phyloP scores from a whole-genome alignment of 2,329 filamentous ascomycete genomes.

The Alternaria sp. region DNA sequence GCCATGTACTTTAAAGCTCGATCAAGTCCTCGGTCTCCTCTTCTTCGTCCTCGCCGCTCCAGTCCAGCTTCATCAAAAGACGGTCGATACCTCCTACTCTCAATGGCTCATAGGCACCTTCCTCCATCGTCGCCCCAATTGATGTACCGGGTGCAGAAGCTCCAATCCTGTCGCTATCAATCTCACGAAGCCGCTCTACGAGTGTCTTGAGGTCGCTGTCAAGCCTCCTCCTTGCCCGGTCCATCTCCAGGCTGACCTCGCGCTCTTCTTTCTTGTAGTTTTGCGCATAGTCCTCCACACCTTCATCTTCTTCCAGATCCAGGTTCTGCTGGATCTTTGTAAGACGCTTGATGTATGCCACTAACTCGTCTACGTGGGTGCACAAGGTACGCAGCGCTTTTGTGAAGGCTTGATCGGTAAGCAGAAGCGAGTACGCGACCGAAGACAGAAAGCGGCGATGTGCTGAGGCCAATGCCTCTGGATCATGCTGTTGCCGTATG shows the following conservation, averaged over 20 bases:
- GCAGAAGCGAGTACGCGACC: constrained; percentile 69
- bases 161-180: constrained; percentile 62
- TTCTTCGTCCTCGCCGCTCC: constrained; percentile 49
- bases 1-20: background rate
- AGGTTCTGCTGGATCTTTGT: constrained; percentile 77
- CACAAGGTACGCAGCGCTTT: constrained; percentile 70
- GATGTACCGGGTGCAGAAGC: constrained; percentile 22
- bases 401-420: constrained; percentile 70
- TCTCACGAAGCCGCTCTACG: constrained; percentile 62
- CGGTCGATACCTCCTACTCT: constrained; percentile 82
- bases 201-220: constrained; percentile 70
- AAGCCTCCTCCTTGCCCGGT: constrained; percentile 67
- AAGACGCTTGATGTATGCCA: constrained; percentile 76
- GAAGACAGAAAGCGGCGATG: constrained; percentile 78
- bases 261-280: constrained; percentile 71
- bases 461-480: constrained; percentile 80
- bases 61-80: constrained; percentile 89
- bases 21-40: constrained; percentile 31
- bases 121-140: constrained; percentile 29
- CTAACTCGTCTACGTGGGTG: constrained; percentile 79
- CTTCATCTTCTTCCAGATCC: constrained; percentile 82
- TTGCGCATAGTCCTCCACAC: constrained; percentile 66
- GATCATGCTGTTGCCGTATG: constrained; percentile 67
- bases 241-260: constrained; percentile 70
- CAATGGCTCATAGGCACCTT: constrained; percentile 69